phyloP scores from a whole-genome alignment of 2,329 filamentous ascomycete species.

The Hawksworthiomyces lignivorus region DNA sequence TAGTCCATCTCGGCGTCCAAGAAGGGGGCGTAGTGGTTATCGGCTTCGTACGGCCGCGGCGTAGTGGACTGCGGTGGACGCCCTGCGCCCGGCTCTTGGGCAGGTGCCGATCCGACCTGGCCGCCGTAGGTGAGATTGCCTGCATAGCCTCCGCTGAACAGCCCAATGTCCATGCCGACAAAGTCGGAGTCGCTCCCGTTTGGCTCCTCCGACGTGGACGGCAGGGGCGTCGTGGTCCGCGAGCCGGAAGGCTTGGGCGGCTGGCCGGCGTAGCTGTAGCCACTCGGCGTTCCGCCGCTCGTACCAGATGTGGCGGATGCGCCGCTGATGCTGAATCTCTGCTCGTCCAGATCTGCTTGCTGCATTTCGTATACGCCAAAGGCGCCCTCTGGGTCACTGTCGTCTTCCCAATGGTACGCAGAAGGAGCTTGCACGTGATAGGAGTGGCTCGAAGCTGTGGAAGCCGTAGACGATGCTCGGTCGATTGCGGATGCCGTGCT shows the following conservation, averaged over 20 bases:
- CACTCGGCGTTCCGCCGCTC: conserved; percentile 7
- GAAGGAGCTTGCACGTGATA: conserved; percentile 18
- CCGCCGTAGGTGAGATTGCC: conserved; percentile 44
- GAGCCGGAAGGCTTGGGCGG: conserved; percentile 16
- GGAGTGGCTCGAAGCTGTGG: conserved; percentile 2
- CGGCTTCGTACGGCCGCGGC: conserved; percentile 31
- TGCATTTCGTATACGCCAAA: conserved; percentile 78
- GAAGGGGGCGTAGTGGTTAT: conserved; percentile 34
- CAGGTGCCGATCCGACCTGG: conserved; percentile 33
- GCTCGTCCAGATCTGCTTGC: conserved; percentile 73
- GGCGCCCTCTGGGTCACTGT: conserved; percentile 81
- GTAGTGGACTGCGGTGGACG: conserved; percentile 40
- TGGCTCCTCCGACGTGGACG: conserved; percentile 43
- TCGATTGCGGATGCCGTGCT: conserved; percentile 33
- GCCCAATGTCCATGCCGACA: conserved; percentile 62
- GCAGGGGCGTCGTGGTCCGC: conserved; percentile 25
- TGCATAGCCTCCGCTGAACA: conserved; percentile 65
- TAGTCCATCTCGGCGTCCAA: conserved; percentile 71
- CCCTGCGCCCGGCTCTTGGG: conserved; percentile 32
- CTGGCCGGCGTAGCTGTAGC: conserved; percentile 5
- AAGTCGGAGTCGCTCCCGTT: conserved; percentile 64
- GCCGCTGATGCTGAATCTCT: conserved; percentile 47
- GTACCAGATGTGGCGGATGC: conserved; percentile 30
- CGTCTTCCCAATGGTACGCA: conserved; percentile 39
- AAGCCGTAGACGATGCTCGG: conserved; percentile 15